Percentiles rank a stretch among this genome's conserved stretches.
Evolutionary conservation across 306 rosid genomes (phyloP).

Genomic region (Fagus sylvatica): DNA sequence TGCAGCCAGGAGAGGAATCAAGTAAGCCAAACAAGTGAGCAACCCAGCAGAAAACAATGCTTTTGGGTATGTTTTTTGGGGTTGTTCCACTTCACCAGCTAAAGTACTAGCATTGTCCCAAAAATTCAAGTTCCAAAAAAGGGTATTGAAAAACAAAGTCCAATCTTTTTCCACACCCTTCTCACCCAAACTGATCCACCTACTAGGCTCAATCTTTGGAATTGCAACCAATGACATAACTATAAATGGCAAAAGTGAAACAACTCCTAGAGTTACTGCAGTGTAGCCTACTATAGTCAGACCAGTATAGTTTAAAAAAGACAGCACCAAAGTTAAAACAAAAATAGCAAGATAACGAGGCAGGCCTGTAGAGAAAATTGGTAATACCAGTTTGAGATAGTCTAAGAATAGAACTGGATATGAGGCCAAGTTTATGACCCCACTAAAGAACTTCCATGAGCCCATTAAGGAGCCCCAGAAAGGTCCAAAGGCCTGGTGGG

Average conservation of each 20-base stretch:
- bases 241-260: conserved; percentile 44
- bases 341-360: conserved; percentile 28
- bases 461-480: conserved; percentile 53
- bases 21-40: conserved; percentile 48
- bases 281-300: conserved; percentile 43
- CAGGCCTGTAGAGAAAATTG: conserved; percentile 36
- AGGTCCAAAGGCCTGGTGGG: conserved; percentile 42
- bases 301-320: conserved; percentile 44
- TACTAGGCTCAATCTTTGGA: conserved; percentile 43
- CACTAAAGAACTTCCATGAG: conserved; percentile 43
- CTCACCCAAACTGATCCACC: conserved; percentile 55
- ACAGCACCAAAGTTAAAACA: conserved; percentile 34
- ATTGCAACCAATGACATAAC: conserved; percentile 40
- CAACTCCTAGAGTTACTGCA: conserved; percentile 32
- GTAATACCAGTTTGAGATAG: conserved; percentile 41
- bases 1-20: conserved; percentile 53
- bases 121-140: conserved; percentile 62
- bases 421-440: conserved; percentile 43
- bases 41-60: conserved; percentile 48
- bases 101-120: conserved; percentile 65
- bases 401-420: conserved; percentile 44
- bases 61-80: conserved; percentile 48
- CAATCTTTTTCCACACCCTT: conserved; percentile 48
- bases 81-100: conserved; percentile 58
- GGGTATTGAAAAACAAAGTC: conserved; percentile 52